phyloP scores from a whole-genome alignment of 1,139 yeast species.

The Kodamaea sp. region DNA sequence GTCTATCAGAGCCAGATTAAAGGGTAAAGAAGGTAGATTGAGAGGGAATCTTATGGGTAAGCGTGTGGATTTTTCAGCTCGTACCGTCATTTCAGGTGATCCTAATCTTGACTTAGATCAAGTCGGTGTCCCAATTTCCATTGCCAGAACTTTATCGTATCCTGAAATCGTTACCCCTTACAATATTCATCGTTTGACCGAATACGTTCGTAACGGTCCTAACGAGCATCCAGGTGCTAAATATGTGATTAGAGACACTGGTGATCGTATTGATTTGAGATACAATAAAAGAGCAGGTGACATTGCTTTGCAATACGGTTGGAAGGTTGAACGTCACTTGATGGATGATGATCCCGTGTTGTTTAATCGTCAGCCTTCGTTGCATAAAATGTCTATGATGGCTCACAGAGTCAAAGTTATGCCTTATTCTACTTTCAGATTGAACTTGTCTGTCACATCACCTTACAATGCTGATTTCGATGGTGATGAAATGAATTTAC shows the following conservation, averaged over 20 bases:
- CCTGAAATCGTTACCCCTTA: slow-evolving; percentile 98
- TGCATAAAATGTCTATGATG: slow-evolving; percentile 99
- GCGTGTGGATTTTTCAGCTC: slow-evolving; percentile 98
- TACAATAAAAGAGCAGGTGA: slow-evolving; percentile 98
- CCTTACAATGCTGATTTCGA: slow-evolving; percentile 99
- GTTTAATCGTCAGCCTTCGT: slow-evolving; percentile 98
- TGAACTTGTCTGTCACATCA: slow-evolving; percentile 93
- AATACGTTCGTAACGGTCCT: slow-evolving; percentile 94
- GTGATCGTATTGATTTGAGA: slow-evolving; percentile 95
- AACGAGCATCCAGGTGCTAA: slow-evolving; percentile 99
- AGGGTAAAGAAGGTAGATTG: slow-evolving; percentile 98
- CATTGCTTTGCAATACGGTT: slow-evolving; percentile 94
- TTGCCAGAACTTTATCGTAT: slow-evolving; percentile 91
- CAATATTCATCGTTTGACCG: slow-evolving; percentile 89
- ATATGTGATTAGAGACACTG: slow-evolving; percentile 95
- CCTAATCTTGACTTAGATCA: slow-evolving; percentile 96
- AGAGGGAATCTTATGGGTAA: slow-evolving; percentile 99
- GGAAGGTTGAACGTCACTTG: slow-evolving; percentile 98
- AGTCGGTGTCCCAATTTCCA: slow-evolving; percentile 97
- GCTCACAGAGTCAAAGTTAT: slow-evolving; percentile 98
- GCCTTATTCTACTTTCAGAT: slow-evolving; percentile 97
- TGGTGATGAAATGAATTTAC: slow-evolving; percentile 99
- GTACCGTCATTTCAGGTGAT: slow-evolving; percentile 99
- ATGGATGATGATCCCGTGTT: slow-evolving; percentile 97
- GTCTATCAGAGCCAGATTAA: slow-evolving; percentile 95